Percentiles rank a stretch among this genome's conserved stretches.
Evolutionary conservation across 2,329 filamentous ascomycete species (phyloP).

Genomic region (Stagonosporopsis vannaccii): DNA sequence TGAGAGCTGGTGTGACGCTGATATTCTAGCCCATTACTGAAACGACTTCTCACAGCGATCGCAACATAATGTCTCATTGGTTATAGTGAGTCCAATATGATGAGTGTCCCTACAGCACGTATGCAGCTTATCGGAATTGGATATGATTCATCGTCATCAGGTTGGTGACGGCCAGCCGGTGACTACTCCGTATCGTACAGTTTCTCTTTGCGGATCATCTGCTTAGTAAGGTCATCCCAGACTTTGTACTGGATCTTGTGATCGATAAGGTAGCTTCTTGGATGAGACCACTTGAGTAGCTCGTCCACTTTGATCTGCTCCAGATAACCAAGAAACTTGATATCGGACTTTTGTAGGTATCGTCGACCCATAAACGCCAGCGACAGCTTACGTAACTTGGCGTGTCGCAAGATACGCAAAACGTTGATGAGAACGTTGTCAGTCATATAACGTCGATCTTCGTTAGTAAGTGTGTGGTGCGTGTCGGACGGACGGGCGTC

Average conservation of each 20-base stretch:
- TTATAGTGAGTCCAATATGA: background rate
- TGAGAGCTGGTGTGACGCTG: background rate
- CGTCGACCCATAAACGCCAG: constrained; percentile 55
- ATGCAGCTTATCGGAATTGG: background rate
- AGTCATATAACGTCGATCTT: constrained; percentile 58
- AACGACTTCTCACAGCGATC: background rate
- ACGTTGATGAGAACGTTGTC: constrained; percentile 57
- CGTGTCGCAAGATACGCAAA: constrained; percentile 53
- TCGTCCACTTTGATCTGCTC: constrained; percentile 55
- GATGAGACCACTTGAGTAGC: constrained; percentile 36
- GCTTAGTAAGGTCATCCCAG: constrained; percentile 41
- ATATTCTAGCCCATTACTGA: background rate
- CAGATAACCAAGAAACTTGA: constrained; percentile 55
- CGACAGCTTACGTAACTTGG: constrained; percentile 52
- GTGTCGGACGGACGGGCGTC: constrained; percentile 55
- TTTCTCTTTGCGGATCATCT: constrained; percentile 49
- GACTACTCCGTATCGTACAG: constrained; percentile 35
- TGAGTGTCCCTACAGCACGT: background rate
- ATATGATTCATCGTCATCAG: background rate
- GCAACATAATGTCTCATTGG: background rate
- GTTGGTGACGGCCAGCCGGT: background rate
- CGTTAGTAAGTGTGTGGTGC: constrained; percentile 46
- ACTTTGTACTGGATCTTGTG: constrained; percentile 47
- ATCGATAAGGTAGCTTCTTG: constrained; percentile 26
- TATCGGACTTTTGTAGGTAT: constrained; percentile 43